phyloP scores from a whole-genome alignment of 148 eudicot species.

The Persicaria maculosa region DNA sequence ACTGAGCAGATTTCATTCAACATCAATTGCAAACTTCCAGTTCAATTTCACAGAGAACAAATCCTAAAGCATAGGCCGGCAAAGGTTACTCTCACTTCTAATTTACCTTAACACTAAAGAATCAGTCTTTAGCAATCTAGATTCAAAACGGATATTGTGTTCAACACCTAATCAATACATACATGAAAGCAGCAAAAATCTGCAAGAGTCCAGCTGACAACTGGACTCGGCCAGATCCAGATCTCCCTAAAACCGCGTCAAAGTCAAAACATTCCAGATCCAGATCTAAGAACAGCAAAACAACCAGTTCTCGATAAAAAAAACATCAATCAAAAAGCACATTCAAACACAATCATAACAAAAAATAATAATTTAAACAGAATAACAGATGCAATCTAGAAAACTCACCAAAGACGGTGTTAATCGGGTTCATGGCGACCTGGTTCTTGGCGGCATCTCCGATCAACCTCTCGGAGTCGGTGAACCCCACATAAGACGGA shows the following conservation, averaged over 20 bases:
- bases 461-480: constrained; percentile 15
- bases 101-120: too few species aligned
- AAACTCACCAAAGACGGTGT: constrained; percentile 14
- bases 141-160: too few species aligned
- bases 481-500: constrained; percentile 13
- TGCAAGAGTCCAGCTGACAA: not conserved
- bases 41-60: not conserved
- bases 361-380: not conserved
- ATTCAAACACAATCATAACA: not conserved
- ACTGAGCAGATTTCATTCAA: not conserved
- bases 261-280: not conserved
- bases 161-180: too few species aligned
- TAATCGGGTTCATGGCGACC: constrained; percentile 18
- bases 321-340: not conserved
- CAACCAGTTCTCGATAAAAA: not conserved
- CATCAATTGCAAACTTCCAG: not conserved
- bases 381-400: not conserved
- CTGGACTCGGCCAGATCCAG: not conserved
- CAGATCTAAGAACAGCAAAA: not conserved
- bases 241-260: not conserved
- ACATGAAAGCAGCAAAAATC: too few species aligned
- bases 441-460: constrained; percentile 18
- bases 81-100: too few species aligned
- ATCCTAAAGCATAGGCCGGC: too few species aligned
- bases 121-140: too few species aligned